Conservation (phyloP, 129 eudicot species). For the Dittrichia graveolens region DNA sequence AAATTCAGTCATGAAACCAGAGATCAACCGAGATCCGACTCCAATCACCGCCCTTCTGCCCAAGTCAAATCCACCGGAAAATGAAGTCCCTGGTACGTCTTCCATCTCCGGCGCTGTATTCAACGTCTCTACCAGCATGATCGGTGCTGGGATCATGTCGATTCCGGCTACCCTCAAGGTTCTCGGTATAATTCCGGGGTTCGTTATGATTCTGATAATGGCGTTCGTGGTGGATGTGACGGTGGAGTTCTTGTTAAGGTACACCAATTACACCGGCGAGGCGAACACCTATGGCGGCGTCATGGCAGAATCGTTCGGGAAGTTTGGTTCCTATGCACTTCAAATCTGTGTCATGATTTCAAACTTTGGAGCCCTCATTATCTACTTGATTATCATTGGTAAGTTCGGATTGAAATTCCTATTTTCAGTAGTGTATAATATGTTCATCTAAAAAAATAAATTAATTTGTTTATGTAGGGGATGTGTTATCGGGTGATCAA, state of each 20-base stretch:
- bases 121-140: slow-evolving; percentile 86
- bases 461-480: slow-evolving; percentile 52
- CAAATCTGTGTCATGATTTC: slow-evolving; percentile 77
- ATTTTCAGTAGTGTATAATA: no score
- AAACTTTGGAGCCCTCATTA: slow-evolving; percentile 83
- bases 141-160: slow-evolving; percentile 97
- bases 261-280: slow-evolving; percentile 64
- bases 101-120: slow-evolving; percentile 77
- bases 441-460: background rate
- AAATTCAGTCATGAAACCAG: slow-evolving; percentile 37
- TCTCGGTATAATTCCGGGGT: slow-evolving; percentile 80
- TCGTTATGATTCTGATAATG: slow-evolving; percentile 52
- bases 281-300: slow-evolving; percentile 69
- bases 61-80: slow-evolving; percentile 28
- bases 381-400: slow-evolving; percentile 91
- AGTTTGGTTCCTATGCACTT: slow-evolving; percentile 57
- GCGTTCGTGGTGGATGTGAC: slow-evolving; percentile 75
- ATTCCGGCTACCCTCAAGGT: slow-evolving; percentile 94
- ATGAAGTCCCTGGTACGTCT: slow-evolving; percentile 30
- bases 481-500: slow-evolving; percentile 78
- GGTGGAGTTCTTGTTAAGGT: slow-evolving; percentile 77
- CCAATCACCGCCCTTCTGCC: slow-evolving; percentile 51
- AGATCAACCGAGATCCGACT: slow-evolving; percentile 30
- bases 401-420: background rate
- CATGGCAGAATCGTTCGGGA: slow-evolving; percentile 93